A percentile compares a stretch with the other conserved stretches of the same genome.
Conservation (phyloP, 2,329 filamentous ascomycete species). For the Pseudogymnoascus sp. region DNA sequence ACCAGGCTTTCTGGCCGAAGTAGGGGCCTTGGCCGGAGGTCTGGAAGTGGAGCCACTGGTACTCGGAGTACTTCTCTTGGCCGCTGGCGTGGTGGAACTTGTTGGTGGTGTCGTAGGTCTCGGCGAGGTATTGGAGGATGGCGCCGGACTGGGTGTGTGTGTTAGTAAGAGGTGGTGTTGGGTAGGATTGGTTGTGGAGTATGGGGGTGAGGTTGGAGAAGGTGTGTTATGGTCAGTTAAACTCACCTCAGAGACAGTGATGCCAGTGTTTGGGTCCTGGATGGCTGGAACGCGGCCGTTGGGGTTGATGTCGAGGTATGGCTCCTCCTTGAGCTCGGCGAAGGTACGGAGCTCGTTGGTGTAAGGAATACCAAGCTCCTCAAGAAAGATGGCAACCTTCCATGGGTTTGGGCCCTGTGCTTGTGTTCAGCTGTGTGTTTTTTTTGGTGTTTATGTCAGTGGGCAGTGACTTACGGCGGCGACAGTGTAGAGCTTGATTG, state of each 20-base stretch:
- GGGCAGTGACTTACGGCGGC: not conserved
- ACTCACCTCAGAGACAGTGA: slow-evolving; percentile 33
- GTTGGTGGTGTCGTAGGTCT: slow-evolving; percentile 31
- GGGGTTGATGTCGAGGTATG: slow-evolving; percentile 26
- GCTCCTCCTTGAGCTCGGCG: slow-evolving; percentile 30
- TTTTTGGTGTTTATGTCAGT: not conserved
- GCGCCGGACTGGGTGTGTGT: slow-evolving; percentile 27
- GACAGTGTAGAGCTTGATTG: slow-evolving; percentile 6
- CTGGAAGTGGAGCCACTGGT: slow-evolving; percentile 34
- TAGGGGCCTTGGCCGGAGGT: slow-evolving; percentile 32
- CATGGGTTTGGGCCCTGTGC: slow-evolving; percentile 12
- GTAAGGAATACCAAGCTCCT: slow-evolving; percentile 35
- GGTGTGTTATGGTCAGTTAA: not conserved
- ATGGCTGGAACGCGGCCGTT: slow-evolving; percentile 22
- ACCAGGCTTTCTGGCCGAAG: slow-evolving; percentile 32
- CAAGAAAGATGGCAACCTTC: slow-evolving; percentile 37
- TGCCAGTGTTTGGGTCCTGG: slow-evolving; percentile 32
- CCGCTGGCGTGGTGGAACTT: slow-evolving; percentile 28
- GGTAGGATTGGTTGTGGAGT: not conserved
- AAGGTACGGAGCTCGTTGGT: slow-evolving; percentile 26
- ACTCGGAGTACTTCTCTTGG: slow-evolving; percentile 26
- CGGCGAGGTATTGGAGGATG: slow-evolving; percentile 34
- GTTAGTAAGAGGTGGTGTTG: not conserved
- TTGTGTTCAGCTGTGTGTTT: not conserved
- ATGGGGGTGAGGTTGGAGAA: not conserved